Percentiles rank a stretch among this genome's conserved stretches.
Evolutionary conservation across 2,329 filamentous ascomycete species (phyloP).

Genomic region (Fusarium newnesense): DNA sequence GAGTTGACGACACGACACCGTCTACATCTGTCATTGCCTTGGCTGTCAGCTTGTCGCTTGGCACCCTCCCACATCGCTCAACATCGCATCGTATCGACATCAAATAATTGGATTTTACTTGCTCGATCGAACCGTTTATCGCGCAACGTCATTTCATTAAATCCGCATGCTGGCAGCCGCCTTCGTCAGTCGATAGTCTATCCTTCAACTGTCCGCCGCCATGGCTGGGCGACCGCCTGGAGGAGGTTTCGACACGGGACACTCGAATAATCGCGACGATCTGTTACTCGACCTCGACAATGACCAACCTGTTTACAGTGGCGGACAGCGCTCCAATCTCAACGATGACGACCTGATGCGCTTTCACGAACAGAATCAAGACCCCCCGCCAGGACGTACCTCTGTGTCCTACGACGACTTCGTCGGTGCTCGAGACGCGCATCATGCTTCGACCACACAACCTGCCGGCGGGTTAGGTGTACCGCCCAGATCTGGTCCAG

Average conservation of each 20-base stretch:
- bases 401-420: slow-evolving; percentile 97
- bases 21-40: slow-evolving; percentile 6
- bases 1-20: slow-evolving; percentile 29
- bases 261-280: slow-evolving; percentile 62
- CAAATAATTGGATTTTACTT: neutral
- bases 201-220: slow-evolving; percentile 56
- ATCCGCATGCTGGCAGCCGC: slow-evolving; percentile 49
- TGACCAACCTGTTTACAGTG: slow-evolving; percentile 76
- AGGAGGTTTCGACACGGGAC: slow-evolving; percentile 60
- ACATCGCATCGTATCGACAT: slow-evolving; percentile 25
- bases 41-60: slow-evolving; percentile 36
- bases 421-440: slow-evolving; percentile 73
- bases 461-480: slow-evolving; percentile 48
- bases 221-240: slow-evolving; percentile 69
- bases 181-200: slow-evolving; percentile 45
- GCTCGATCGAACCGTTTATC: slow-evolving; percentile 2
- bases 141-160: slow-evolving; percentile 25
- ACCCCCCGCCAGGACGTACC: slow-evolving; percentile 72
- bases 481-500: slow-evolving; percentile 25
- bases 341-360: slow-evolving; percentile 84
- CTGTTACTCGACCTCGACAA: slow-evolving; percentile 81
- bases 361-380: slow-evolving; percentile 77
- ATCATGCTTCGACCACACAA: slow-evolving; percentile 57
- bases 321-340: slow-evolving; percentile 79
- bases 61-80: slow-evolving; percentile 27